Evolutionary conservation across 2,329 filamentous ascomycete species (phyloP).

Genomic region (Mycosphaerella sp.): DNA sequence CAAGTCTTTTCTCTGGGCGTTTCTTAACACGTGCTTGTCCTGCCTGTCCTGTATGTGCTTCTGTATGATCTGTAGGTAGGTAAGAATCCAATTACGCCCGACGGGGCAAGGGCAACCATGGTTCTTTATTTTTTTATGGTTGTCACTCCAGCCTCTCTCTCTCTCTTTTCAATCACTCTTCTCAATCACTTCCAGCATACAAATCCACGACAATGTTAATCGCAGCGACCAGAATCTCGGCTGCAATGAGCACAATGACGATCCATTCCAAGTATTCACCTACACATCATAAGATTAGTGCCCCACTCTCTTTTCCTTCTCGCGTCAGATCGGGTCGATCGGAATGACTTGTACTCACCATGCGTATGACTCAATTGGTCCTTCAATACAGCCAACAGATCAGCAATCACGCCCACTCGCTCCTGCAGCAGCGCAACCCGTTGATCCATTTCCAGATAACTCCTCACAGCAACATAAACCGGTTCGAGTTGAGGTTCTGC

Average conservation of each 20-base stretch:
- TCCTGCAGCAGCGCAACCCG: conserved; percentile 83
- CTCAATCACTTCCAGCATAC: conserved; percentile 52
- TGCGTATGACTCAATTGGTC: conserved; percentile 93
- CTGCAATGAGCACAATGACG: conserved; percentile 91
- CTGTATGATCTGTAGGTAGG: not conserved
- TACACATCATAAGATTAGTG: conserved; percentile 11
- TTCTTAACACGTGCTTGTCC: not conserved
- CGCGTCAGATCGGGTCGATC: conserved; percentile 31
- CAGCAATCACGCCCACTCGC: conserved; percentile 84
- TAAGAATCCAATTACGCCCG: too few species aligned
- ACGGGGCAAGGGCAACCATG: too few species aligned
- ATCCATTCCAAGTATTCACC: conserved; percentile 49
- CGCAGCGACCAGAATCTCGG: conserved; percentile 76
- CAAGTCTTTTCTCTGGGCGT: not conserved
- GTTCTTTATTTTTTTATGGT: too few species aligned
- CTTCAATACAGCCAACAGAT: conserved; percentile 85
- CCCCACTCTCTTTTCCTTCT: not conserved
- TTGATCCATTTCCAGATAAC: conserved; percentile 98
- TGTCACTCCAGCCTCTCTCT: not conserved
- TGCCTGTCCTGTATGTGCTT: not conserved
- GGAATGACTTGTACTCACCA: conserved; percentile 50
- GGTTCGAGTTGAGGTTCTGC: conserved; percentile 94
- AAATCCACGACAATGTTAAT: conserved; percentile 95
- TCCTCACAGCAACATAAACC: conserved; percentile 89
- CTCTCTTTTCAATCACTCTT: too few species aligned